Conservation (phyloP, 192 early-diverging fungal species). For the Backusella mclennaniae region DNA sequence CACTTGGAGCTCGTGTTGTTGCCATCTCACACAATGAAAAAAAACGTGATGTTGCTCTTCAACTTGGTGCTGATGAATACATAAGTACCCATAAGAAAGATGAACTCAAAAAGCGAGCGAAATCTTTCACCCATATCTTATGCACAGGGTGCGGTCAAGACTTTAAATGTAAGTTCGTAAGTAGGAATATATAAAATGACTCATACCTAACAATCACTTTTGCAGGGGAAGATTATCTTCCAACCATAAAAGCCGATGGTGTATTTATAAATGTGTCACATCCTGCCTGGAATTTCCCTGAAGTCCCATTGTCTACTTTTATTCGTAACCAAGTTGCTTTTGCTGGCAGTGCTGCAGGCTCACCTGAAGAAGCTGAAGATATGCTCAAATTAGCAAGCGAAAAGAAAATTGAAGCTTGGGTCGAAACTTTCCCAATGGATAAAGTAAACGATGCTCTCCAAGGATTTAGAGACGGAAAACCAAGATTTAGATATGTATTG, state of each 20-base stretch:
- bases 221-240: not conserved
- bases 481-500: slow-evolving; percentile 70
- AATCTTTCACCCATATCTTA: slow-evolving; percentile 27
- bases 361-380: slow-evolving; percentile 47
- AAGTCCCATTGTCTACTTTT: not conserved
- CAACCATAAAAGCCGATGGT: not conserved
- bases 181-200: too few relatives aligned
- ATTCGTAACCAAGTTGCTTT: not conserved
- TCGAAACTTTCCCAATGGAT: slow-evolving; percentile 57
- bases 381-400: slow-evolving; percentile 62
- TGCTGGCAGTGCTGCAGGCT: slow-evolving; percentile 1
- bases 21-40: slow-evolving; percentile 53
- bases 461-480: slow-evolving; percentile 59
- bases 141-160: not conserved
- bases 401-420: slow-evolving; percentile 50
- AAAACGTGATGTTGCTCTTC: slow-evolving; percentile 56
- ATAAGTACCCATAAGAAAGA: slow-evolving; percentile 12
- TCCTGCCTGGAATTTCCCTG: not conserved
- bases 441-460: slow-evolving; percentile 62
- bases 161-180: slow-evolving; percentile 2
- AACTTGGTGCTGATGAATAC: slow-evolving; percentile 54
- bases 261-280: not conserved
- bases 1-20: slow-evolving; percentile 46
- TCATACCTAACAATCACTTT: not conserved
- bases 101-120: not conserved